phyloP scores from a whole-genome alignment of 257 asterid genomes.

The Apocynum venetum region DNA sequence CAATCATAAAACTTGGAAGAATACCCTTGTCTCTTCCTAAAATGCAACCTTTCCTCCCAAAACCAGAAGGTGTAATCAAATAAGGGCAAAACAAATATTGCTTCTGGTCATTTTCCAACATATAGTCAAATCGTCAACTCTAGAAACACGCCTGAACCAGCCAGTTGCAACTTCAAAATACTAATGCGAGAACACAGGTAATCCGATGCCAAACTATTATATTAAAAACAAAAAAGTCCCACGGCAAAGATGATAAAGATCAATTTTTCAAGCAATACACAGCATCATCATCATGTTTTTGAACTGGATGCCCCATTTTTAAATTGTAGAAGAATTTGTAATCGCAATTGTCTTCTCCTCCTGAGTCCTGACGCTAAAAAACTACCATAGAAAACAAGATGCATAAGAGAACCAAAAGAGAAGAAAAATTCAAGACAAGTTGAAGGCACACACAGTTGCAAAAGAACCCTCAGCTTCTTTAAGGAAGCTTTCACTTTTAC shows the following conservation, averaged over 20 bases:
- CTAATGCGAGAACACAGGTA: not conserved
- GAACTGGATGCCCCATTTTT: not conserved
- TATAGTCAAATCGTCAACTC: not conserved
- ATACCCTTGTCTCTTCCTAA: not conserved
- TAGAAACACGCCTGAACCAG: not conserved
- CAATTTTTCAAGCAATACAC: not conserved
- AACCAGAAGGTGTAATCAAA: not conserved
- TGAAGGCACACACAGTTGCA: not conserved
- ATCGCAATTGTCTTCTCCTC: not conserved
- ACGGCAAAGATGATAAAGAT: not conserved
- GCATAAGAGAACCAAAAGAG: not conserved
- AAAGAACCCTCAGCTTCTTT: constrained; percentile 1
- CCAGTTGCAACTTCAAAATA: not conserved
- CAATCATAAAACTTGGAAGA: too few species aligned
- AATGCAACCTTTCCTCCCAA: not conserved
- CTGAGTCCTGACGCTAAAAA: not conserved
- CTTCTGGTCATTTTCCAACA: not conserved
- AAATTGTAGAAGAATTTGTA: not conserved
- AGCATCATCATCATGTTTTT: not conserved
- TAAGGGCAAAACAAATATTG: not conserved
- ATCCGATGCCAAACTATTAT: not conserved
- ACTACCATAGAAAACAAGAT: not conserved
- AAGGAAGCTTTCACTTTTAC: not conserved
- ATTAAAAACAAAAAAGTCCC: not conserved
- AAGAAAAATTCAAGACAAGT: constrained; percentile 11